Evolutionary conservation across 345 rosid species (phyloP).

Genomic region (Citrus sinensis): DVS_A1.0 CM039163.1:44887501-44888000

Average conservation of each 20-base stretch:
- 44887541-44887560: background rate
- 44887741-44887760: background rate
- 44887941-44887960: background rate
- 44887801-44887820: background rate
- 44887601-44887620: background rate
- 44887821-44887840: background rate
- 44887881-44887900: background rate
- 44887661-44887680: background rate
- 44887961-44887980: background rate
- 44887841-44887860: background rate
- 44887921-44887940: background rate
- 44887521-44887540: no score
- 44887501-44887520: no score
- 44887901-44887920: background rate
- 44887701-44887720: background rate
- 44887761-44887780: background rate
- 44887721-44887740: background rate
- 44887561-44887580: no score
- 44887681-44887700: background rate
- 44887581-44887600: no score
- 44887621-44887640: background rate
- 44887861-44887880: background rate
- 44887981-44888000: background rate
- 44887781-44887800: background rate
- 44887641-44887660: background rate